Percentiles rank a stretch among this genome's conserved stretches.
These are phyloP conservation scores for Phytopythium litorale DNA, from an alignment of 352 stramenopile genomes.

Conservation along the genomic window DNA sequence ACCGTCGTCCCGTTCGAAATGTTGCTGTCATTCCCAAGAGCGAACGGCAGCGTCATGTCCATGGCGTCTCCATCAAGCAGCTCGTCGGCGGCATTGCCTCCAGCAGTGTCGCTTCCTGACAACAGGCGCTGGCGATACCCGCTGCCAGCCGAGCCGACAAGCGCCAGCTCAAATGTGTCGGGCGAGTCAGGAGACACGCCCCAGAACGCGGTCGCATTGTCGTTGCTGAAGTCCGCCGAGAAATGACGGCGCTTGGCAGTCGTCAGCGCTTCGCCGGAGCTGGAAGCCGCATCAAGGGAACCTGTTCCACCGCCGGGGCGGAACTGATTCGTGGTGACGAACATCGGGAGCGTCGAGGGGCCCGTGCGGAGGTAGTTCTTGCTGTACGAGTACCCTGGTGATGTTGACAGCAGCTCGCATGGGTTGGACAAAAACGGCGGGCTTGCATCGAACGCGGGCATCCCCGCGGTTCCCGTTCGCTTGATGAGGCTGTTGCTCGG, in stretches of 20 bases:
- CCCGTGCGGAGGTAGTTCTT: constrained; percentile 55
- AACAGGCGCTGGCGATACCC: constrained; percentile 38
- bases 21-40: constrained; percentile 33
- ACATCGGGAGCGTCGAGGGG: constrained; percentile 42
- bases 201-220: constrained; percentile 52
- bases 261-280: constrained; percentile 7
- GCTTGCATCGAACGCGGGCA: constrained; percentile 38
- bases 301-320: constrained; percentile 23
- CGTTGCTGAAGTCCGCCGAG: constrained; percentile 61
- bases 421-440: constrained; percentile 69
- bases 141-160: constrained; percentile 24
- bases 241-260: constrained; percentile 41
- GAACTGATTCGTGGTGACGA: constrained; percentile 53
- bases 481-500: constrained; percentile 5
- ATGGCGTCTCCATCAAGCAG: constrained; percentile 13
- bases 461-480: constrained; percentile 10
- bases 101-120: constrained; percentile 22
- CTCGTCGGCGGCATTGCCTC: constrained; percentile 13
- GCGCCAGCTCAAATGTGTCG: constrained; percentile 55
- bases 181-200: constrained; percentile 63
- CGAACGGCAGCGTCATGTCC: constrained; percentile 68
- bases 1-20: constrained; percentile 40
- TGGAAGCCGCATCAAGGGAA: neutral
- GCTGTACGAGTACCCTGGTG: constrained; percentile 67
- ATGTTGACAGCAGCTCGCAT: constrained; percentile 64